Evolutionary conservation across 2,329 filamentous ascomycete genomes (phyloP).

Genomic region (Aspergillus sp.): DNA sequence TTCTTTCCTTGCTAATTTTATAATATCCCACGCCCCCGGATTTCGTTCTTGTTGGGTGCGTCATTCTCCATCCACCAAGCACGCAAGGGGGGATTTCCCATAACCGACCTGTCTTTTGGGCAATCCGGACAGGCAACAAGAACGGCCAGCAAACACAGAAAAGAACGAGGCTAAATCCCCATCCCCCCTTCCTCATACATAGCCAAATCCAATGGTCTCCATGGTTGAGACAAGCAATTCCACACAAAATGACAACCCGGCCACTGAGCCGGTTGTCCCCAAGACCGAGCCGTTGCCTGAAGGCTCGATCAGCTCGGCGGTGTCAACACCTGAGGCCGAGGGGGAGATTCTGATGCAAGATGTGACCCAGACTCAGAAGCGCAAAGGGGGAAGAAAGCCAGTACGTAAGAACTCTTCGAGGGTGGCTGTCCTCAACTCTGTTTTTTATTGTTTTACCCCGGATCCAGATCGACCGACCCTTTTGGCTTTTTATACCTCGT

Average conservation of each 20-base stretch:
- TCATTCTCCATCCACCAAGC: slow-evolving; percentile 3
- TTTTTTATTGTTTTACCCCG: slow-evolving; percentile 2
- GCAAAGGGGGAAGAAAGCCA: slow-evolving; percentile 96
- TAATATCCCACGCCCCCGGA: slow-evolving; percentile 1
- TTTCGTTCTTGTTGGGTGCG: background rate
- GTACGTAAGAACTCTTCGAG: slow-evolving; percentile 57
- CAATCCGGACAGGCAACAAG: background rate
- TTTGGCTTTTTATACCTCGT: slow-evolving; percentile 9
- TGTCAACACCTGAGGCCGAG: slow-evolving; percentile 50
- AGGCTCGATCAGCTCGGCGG: slow-evolving; percentile 47
- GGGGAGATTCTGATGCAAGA: slow-evolving; percentile 44
- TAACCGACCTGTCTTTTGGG: slow-evolving; percentile 5
- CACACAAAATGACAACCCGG: slow-evolving; percentile 41
- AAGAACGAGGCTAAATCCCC: background rate
- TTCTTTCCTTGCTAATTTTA: background rate
- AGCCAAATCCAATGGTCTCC: slow-evolving; percentile 44
- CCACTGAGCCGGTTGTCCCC: slow-evolving; percentile 43
- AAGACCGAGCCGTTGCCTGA: slow-evolving; percentile 46
- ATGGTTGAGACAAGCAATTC: slow-evolving; percentile 44
- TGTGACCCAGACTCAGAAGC: slow-evolving; percentile 68
- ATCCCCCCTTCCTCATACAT: slow-evolving; percentile 10
- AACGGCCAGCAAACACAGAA: no score
- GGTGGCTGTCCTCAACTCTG: background rate
- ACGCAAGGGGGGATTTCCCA: slow-evolving; percentile 15
- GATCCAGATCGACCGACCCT: background rate